Base-by-base conservation (phyloP, 306 rosid species). In the Crataegus laevigata region DNA sequence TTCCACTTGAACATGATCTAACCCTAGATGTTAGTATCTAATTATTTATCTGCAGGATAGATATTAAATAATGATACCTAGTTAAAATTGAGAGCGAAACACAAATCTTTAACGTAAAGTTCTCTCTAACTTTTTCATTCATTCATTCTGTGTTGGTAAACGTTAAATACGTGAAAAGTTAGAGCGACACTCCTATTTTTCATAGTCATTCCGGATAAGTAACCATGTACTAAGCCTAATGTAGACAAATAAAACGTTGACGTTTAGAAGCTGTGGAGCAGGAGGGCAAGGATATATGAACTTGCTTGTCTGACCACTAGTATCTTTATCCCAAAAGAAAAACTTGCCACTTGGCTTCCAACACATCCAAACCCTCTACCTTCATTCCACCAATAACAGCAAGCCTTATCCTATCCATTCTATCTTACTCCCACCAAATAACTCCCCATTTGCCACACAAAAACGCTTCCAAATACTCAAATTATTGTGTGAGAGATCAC, bases 351-450 rank as follows among this genome's bases (percentile, higher is more conserved):
- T 78, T 89, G 94, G 85, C 87, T 81, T 34, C 11, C 52, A 60
- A 21, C 22, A 21, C 57, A 75, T 70, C 74, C 60, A 38, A 13
- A 29, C n/a, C n/a, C 80, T 69, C 80, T 63, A 84, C 85, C 91
- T 36, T 68, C 57, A 82, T 81, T 17, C 75, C 69, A 28, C 96
- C 96, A 93, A 93, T 93, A 52, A 82, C 90, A 84, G 42, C 51
- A 58, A 62, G 57, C 96, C 97, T 91, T 93, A 93, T 91, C 98
- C 94, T 87, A 87, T 91, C 81, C 91, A 52, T 72, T 85, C 72
- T 87, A 94, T 94, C 97, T 75, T 42, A 66, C 69, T 84, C 83
- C 55, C 94, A 82, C 87, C 84, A 84, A 82, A 75, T 86, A 80
- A 78, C 71, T 77, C 36, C 18, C 72, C 77, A 9, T 12, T 13